Conservation (phyloP, 1,139 yeast species). For the Nakaseomyces delphensis region DNA sequence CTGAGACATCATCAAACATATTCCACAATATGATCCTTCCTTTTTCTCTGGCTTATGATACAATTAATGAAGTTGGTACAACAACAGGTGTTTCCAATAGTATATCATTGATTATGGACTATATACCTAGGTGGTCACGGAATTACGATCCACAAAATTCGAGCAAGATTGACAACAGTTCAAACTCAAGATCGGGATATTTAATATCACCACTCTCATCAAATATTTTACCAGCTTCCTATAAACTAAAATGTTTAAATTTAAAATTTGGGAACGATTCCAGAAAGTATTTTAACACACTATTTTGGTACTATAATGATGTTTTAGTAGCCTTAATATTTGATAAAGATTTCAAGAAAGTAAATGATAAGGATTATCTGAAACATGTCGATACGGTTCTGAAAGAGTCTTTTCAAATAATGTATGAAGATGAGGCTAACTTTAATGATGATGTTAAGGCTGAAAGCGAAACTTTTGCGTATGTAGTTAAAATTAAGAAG, state of each 20-base stretch:
- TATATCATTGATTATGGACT: constrained; percentile 24
- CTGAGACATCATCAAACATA: constrained; percentile 14
- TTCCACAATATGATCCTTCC: constrained; percentile 29
- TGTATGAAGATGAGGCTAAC: neutral
- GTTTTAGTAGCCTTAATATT: constrained; percentile 21
- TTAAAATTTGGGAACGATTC: constrained; percentile 15
- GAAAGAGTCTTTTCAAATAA: constrained; percentile 14
- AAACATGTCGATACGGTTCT: constrained; percentile 21
- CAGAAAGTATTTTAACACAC: constrained; percentile 15
- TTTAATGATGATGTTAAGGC: too few species aligned
- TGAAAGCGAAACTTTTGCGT: constrained; percentile 14
- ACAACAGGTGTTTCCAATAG: constrained; percentile 29
- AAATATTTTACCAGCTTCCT: constrained; percentile 19
- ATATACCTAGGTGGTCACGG: constrained; percentile 18
- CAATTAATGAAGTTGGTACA: constrained; percentile 31
- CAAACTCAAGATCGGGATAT: constrained; percentile 20
- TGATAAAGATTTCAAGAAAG: constrained; percentile 20
- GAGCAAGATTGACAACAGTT: constrained; percentile 4
- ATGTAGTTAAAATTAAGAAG: constrained; percentile 15
- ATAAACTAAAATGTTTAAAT: constrained; percentile 19
- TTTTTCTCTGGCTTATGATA: constrained; percentile 29
- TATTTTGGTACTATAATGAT: constrained; percentile 30
- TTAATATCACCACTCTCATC: constrained; percentile 27
- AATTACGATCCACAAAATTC: neutral
- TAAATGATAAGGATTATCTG: constrained; percentile 26